phyloP scores from a whole-genome alignment of 768 basidiomycete species.

The Leucosporidium creatinivorum region DNA sequence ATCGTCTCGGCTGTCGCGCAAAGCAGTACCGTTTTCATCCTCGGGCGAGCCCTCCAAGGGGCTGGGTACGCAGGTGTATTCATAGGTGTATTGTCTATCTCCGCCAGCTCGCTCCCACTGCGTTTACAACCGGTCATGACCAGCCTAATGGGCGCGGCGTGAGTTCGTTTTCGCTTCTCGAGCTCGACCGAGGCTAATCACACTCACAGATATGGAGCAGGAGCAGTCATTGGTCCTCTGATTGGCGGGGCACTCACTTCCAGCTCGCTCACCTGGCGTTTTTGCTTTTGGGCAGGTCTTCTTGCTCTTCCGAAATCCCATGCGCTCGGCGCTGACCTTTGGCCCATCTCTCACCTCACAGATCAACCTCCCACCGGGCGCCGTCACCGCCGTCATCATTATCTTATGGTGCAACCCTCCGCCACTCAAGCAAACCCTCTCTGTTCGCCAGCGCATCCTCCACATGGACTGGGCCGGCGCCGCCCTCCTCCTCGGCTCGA shows the following conservation, averaged over 20 bases:
- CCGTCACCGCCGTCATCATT: slow-evolving; percentile 1
- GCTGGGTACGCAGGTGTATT: neutral
- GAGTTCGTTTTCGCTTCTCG: too few species aligned
- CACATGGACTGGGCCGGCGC: slow-evolving; percentile 24
- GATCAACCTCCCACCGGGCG: slow-evolving; percentile 1
- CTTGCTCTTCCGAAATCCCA: neutral
- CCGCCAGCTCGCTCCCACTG: slow-evolving; percentile 13
- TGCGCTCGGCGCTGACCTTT: neutral
- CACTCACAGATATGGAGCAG: slow-evolving; percentile 5
- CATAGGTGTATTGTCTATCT: slow-evolving; percentile 23
- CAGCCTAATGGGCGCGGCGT: neutral
- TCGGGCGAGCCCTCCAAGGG: slow-evolving; percentile 18
- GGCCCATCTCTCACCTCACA: too few species aligned
- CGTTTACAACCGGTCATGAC: slow-evolving; percentile 20
- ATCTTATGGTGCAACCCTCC: slow-evolving; percentile 21
- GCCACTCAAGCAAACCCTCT: slow-evolving; percentile 5
- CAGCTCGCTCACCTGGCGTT: slow-evolving; percentile 2
- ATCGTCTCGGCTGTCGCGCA: slow-evolving; percentile 17
- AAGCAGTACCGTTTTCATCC: slow-evolving; percentile 13
- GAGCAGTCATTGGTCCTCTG: slow-evolving; percentile 10
- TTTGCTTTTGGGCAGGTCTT: neutral
- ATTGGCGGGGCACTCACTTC: slow-evolving; percentile 4
- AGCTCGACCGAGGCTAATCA: too few species aligned
- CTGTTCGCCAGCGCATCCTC: slow-evolving; percentile 4
- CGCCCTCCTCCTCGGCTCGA: slow-evolving; percentile 15